A percentile compares a stretch with the other conserved stretches of the same genome.
phyloP scores from a whole-genome alignment of 345 rosid species.

The Citrus sinensis region DNA sequence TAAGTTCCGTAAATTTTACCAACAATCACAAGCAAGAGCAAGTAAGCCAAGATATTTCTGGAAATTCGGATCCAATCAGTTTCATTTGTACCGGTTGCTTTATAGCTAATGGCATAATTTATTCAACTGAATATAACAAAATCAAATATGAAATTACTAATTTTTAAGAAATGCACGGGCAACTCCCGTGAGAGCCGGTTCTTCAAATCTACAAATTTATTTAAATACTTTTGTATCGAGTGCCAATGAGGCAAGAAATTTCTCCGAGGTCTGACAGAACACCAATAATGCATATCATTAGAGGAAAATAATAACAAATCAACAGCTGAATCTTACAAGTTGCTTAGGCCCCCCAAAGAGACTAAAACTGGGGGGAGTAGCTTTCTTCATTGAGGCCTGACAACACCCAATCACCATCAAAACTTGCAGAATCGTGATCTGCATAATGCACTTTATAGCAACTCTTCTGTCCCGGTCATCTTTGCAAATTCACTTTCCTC shows the following conservation, averaged over 20 bases:
- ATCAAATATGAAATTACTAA: no score
- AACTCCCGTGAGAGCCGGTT: neutral
- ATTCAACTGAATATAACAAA: no score
- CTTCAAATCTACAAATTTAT: neutral
- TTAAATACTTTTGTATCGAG: neutral
- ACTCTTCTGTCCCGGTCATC: conserved; percentile 69
- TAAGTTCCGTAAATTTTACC: no score
- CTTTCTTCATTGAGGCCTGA: neutral
- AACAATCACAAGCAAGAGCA: no score
- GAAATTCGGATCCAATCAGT: neutral
- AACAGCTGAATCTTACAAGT: neutral
- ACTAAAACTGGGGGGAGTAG: neutral
- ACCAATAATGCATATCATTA: no score
- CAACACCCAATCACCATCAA: neutral
- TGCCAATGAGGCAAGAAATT: neutral
- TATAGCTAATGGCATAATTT: no score
- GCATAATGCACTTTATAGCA: conserved; percentile 26
- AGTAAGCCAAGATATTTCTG: neutral
- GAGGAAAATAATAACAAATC: neutral
- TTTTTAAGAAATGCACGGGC: no score
- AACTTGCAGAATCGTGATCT: neutral
- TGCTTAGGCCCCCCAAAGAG: neutral
- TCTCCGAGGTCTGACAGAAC: neutral
- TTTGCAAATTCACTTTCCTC: conserved; percentile 67
- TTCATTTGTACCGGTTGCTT: neutral